Evolutionary conservation across 305 asterid genomes (phyloP), one percentile per base, ranked within the genome.

Genomic region (Fraxinus paxiana): DNA sequence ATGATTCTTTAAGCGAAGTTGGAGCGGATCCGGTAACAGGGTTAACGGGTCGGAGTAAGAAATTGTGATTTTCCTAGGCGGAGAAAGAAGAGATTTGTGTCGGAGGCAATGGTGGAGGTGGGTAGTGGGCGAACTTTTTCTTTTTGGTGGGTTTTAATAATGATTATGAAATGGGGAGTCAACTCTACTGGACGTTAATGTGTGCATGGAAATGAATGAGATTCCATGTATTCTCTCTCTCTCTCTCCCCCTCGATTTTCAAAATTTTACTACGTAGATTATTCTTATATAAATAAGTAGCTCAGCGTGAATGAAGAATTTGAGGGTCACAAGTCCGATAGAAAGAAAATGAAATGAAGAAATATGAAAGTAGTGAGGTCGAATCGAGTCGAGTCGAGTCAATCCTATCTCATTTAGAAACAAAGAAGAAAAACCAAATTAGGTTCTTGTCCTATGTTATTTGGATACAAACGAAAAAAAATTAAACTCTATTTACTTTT

Each of bases 151-250:
- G 75, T 30, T 30, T 24, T 65, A 12, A 69, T 69, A 31, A 69
- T 69, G 38, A 69, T 69, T 69, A 31, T 30, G 75, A 28, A 69
- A 69, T 13, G 43, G 46, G 24, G 75, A 78, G 82, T 78, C 85
- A 80, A 80, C 85, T 73, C 69, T 71, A 1, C 24, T 12, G 75
- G 75, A 69, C 75, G 75, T 69, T 77, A 59, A 30, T 77, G 63
- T 77, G 63, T 56, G 76, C 77, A 74, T 77, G 79, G 78, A 67
- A 73, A 74, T 76, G 80, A 80, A 82, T 28, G 78, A 86, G 86
- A 86, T 78, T 86, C 88, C 83, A 81, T 83, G 73, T 65, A 12
- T 20, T 6, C 24, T 59, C 56, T 61, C 67, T 73, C 37, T 67
- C 15, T 69, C 30, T 26, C n/a, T 63, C 1, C 34, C 18, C 33